Conservation (phyloP, 2,329 filamentous ascomycete genomes). For the Colletotrichum tofieldiae region DNA sequence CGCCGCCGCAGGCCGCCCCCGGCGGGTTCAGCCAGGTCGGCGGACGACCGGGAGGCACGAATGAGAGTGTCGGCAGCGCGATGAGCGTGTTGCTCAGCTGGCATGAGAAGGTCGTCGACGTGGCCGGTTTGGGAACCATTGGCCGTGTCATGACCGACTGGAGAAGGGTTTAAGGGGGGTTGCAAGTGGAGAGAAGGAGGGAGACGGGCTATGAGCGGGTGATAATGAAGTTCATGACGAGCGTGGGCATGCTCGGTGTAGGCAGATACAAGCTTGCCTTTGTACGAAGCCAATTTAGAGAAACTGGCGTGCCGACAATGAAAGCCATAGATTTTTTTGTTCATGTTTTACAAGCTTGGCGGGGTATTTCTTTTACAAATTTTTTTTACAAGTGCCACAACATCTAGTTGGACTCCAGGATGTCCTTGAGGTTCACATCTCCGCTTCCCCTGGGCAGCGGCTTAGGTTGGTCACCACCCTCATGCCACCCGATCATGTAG, state of each 20-base stretch:
- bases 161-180: conserved; percentile 80
- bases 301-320: conserved; percentile 34
- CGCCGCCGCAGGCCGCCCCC: conserved; percentile 78
- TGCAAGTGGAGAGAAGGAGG: neutral
- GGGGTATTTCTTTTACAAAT: neutral
- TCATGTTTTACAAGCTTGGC: conserved; percentile 24
- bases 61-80: conserved; percentile 83
- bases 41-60: conserved; percentile 65
- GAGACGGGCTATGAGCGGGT: neutral
- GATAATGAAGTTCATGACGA: conserved; percentile 41
- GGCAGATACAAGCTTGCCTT: conserved; percentile 1
- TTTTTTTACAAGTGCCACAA: conserved; percentile 7
- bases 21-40: conserved; percentile 82
- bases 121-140: conserved; percentile 92
- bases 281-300: conserved; percentile 15
- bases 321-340: conserved; percentile 40
- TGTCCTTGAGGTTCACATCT: conserved; percentile 89
- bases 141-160: conserved; percentile 97
- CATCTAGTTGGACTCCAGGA: conserved; percentile 68
- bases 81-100: conserved; percentile 99
- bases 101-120: conserved; percentile 98
- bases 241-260: conserved; percentile 22
- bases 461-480: conserved; percentile 82
- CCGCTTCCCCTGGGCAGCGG: conserved; percentile 89
- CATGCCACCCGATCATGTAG: conserved; percentile 99